Evolutionary conservation across 1,284 basidiomycete species (phyloP).

Genomic region (Fomitopsis palustris): DNA sequence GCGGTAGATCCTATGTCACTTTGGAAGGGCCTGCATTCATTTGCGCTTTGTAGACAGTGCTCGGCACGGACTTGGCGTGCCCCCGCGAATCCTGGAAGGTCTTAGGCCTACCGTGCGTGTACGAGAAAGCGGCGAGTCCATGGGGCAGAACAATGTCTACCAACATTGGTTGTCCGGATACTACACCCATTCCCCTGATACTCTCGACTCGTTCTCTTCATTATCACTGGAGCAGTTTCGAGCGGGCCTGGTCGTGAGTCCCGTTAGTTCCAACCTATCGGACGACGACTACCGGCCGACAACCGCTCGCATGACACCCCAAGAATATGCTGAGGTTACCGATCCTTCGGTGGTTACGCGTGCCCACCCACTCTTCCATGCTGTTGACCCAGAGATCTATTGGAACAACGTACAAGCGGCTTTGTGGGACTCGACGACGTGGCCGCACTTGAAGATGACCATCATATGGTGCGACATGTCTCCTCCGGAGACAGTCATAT

Average conservation of each 20-base stretch:
- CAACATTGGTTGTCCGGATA: conserved; percentile 1
- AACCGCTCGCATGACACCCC: background rate
- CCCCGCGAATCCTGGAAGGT: background rate
- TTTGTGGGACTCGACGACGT: background rate
- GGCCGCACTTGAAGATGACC: conserved; percentile 9
- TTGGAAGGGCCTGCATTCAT: background rate
- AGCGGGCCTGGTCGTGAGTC: background rate
- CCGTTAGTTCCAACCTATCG: background rate
- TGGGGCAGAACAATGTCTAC: background rate
- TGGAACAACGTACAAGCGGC: conserved; percentile 1
- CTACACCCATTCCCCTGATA: background rate
- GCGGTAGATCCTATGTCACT: background rate
- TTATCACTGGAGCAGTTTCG: background rate
- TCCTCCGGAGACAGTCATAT: conserved; percentile 12
- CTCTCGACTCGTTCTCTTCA: background rate
- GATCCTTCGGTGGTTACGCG: background rate
- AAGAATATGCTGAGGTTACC: background rate
- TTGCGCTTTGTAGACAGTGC: background rate
- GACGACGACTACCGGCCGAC: background rate
- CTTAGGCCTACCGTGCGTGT: background rate
- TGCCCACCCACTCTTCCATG: background rate
- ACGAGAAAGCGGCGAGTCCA: background rate
- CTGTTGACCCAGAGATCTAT: background rate
- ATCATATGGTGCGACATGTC: conserved; percentile 14
- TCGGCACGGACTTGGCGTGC: background rate